Percentiles rank a stretch among this genome's conserved stretches.
Conservation (phyloP, 2,329 filamentous ascomycete genomes). For the Aspergillus ochraceoroseus region DNA sequence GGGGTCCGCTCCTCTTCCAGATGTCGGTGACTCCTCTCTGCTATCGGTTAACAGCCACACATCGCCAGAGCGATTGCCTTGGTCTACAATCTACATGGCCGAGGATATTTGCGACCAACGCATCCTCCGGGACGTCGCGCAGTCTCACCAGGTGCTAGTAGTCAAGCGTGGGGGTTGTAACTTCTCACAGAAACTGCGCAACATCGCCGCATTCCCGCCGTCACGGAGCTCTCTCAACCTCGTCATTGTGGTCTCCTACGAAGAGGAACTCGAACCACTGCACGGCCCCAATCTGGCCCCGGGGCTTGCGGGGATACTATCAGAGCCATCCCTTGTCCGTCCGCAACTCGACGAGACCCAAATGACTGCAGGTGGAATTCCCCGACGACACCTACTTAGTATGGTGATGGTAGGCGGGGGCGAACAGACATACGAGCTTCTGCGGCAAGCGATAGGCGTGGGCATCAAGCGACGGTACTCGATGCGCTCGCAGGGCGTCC, state of each 20-base stretch:
- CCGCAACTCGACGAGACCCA: conserved; percentile 75
- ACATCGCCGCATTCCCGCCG: conserved; percentile 73
- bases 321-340: conserved; percentile 46
- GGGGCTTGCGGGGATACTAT: conserved; percentile 31
- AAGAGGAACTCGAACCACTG: conserved; percentile 42
- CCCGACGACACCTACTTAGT: conserved; percentile 66
- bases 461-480: conserved; percentile 74
- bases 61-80: conserved; percentile 53
- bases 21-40: conserved; percentile 53
- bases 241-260: conserved; percentile 69
- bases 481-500: conserved; percentile 73
- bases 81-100: conserved; percentile 67
- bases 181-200: conserved; percentile 75
- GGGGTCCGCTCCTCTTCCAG: conserved; percentile 63
- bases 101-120: conserved; percentile 60
- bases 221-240: conserved; percentile 63
- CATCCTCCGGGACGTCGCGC: conserved; percentile 50
- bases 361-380: conserved; percentile 63
- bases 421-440: conserved; percentile 58
- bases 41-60: conserved; percentile 36
- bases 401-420: conserved; percentile 79
- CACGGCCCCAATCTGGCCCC: conserved; percentile 8
- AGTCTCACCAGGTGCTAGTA: conserved; percentile 69
- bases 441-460: conserved; percentile 61
- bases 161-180: conserved; percentile 77